Conservation (phyloP, 306 rosid genomes). For the Arachis hypogaea region DNA sequence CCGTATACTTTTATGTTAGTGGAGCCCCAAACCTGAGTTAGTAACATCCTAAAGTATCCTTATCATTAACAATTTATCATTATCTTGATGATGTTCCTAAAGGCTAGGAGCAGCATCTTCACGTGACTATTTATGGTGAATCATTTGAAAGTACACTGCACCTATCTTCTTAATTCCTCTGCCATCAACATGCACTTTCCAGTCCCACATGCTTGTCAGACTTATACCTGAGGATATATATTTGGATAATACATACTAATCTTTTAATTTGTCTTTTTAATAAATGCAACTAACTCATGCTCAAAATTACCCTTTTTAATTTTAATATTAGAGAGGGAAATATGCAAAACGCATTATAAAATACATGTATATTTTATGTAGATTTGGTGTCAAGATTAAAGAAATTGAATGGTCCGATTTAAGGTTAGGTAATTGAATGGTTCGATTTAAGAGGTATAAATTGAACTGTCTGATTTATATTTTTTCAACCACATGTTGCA, state of each 20-base stretch:
- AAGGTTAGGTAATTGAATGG: no score
- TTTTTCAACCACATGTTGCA: fast-evolving
- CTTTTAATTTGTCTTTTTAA: not conserved
- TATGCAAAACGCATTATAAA: no score
- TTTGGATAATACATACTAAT: no score
- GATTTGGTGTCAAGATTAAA: no score
- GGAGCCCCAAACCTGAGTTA: constrained; percentile 18
- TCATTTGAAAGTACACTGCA: not conserved
- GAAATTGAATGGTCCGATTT: no score
- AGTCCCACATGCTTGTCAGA: constrained; percentile 6
- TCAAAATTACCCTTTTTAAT: no score
- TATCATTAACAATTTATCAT: no score
- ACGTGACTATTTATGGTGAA: constrained; percentile 8
- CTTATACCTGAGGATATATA: not conserved
- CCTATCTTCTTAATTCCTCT: not conserved
- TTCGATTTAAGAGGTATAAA: no score
- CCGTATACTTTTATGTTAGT: not conserved
- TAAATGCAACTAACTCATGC: not conserved
- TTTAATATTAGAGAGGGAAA: no score
- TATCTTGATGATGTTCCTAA: no score
- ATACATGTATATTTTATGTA: no score
- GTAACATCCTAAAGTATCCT: not conserved
- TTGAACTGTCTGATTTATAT: no score
- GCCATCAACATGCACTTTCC: not conserved
- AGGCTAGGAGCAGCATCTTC: not conserved